Evolutionary conservation across 331 rosid genomes (phyloP).

Genomic region (Pyracantha coccinea): DNA sequence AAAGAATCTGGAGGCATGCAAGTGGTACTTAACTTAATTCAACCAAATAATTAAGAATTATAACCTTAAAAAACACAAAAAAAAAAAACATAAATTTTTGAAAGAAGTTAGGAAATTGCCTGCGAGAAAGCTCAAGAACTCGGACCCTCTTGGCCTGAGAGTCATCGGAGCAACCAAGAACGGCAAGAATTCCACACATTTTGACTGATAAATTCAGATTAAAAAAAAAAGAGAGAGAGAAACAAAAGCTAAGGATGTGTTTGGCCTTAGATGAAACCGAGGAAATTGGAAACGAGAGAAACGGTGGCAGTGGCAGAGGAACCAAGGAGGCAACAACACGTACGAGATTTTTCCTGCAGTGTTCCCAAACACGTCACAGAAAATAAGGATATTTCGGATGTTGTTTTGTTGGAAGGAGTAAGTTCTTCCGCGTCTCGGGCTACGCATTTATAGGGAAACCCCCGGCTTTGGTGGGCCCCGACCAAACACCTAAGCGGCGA

Average conservation of each 20-base stretch:
- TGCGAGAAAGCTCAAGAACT: slow-evolving; percentile 95
- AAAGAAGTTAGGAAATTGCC: slow-evolving; percentile 31
- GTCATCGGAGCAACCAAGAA: slow-evolving; percentile 87
- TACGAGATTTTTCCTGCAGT: not conserved
- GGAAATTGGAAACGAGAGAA: too few species aligned
- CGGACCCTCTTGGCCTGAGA: slow-evolving; percentile 89
- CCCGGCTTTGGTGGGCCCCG: not conserved
- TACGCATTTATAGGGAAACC: slow-evolving; percentile 42
- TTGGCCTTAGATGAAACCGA: not conserved
- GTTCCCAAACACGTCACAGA: not conserved
- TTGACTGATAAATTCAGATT: not conserved
- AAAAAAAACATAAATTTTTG: too few species aligned
- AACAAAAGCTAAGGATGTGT: not conserved
- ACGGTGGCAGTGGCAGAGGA: not conserved
- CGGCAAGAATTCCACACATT: slow-evolving; percentile 99
- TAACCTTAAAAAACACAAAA: not conserved
- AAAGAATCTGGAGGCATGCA: not conserved
- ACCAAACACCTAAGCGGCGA: slow-evolving; percentile 19
- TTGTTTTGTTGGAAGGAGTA: not conserved
- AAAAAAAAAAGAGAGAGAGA: not conserved
- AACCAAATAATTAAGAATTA: not conserved
- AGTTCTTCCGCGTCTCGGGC: slow-evolving; percentile 1
- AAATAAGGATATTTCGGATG: too few species aligned
- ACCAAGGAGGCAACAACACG: not conserved
- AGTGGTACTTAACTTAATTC: not conserved